These are phyloP conservation scores for Capsella bursapastoris DNA, from an alignment of 345 rosid genomes.

Conservation along the genomic window DNA sequence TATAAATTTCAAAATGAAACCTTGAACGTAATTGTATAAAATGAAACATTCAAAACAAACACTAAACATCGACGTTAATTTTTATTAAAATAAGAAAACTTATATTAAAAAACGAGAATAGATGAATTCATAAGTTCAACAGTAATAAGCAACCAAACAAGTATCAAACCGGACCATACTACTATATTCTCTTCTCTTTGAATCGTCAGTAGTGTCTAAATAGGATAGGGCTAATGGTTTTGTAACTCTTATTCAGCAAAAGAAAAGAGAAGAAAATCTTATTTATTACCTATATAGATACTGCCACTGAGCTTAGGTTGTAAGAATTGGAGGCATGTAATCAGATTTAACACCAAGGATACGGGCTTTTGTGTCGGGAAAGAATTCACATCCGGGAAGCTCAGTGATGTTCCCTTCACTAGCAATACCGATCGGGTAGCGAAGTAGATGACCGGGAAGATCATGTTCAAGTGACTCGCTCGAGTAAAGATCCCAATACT, in stretches of 20 bases:
- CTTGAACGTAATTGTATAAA: too few relatives aligned
- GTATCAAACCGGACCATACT: not conserved
- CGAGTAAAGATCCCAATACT: slow-evolving; percentile 90
- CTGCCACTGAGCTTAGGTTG: slow-evolving; percentile 54
- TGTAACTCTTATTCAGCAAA: slow-evolving; percentile 27
- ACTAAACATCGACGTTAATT: too few relatives aligned
- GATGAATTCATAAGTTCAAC: slow-evolving; percentile 23
- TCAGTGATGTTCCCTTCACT: slow-evolving; percentile 72
- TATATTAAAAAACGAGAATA: not conserved
- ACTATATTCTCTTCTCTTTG: not conserved
- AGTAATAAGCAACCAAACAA: slow-evolving; percentile 24
- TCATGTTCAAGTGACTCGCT: slow-evolving; percentile 77
- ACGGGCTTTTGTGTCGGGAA: slow-evolving; percentile 94
- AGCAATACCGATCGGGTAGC: slow-evolving; percentile 74
- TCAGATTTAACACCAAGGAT: slow-evolving; percentile 87
- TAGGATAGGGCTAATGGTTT: not conserved
- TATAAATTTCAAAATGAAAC: too few relatives aligned
- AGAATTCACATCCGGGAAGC: slow-evolving; percentile 68
- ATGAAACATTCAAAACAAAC: too few relatives aligned
- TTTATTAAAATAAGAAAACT: not conserved
- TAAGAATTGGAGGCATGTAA: slow-evolving; percentile 93
- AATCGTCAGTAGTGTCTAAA: not conserved
- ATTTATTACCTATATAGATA: slow-evolving; percentile 23
- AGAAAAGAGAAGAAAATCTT: slow-evolving; percentile 21
- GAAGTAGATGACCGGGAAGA: slow-evolving; percentile 91